phyloP scores from a whole-genome alignment of 2,329 filamentous ascomycete genomes.

The Plectosphaerella sp. region DNA sequence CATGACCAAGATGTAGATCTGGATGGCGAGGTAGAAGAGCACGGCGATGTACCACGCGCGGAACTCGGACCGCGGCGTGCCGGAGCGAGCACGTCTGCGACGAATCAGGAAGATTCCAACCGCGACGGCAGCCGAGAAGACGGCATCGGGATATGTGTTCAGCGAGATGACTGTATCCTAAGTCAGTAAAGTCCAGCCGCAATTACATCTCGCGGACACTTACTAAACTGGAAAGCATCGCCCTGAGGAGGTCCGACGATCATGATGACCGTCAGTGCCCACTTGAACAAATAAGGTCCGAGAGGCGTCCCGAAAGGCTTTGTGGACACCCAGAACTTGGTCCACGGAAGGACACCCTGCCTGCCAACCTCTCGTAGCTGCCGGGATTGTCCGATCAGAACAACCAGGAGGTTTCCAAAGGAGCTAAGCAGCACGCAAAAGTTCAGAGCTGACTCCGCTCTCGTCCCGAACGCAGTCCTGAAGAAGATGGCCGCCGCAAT shows the following conservation, averaged over 20 bases:
- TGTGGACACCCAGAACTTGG: slow-evolving; percentile 57
- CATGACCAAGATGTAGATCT: slow-evolving; percentile 61
- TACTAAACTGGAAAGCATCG: slow-evolving; percentile 59
- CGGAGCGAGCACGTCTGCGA: slow-evolving; percentile 44
- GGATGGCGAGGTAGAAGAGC: slow-evolving; percentile 54
- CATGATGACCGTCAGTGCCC: slow-evolving; percentile 52
- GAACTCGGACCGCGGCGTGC: slow-evolving; percentile 46
- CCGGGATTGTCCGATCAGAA: slow-evolving; percentile 49
- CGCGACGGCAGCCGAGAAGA: slow-evolving; percentile 54
- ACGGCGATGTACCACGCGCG: slow-evolving; percentile 54
- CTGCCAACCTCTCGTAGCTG: slow-evolving; percentile 56
- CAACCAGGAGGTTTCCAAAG: slow-evolving; percentile 54
- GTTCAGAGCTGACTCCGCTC: slow-evolving; percentile 47
- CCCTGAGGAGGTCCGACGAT: slow-evolving; percentile 56
- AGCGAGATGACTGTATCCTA: slow-evolving; percentile 56
- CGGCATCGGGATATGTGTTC: slow-evolving; percentile 49
- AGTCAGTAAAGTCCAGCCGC: not conserved
- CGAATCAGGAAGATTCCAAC: slow-evolving; percentile 56
- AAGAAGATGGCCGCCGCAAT: slow-evolving; percentile 56
- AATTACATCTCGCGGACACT: slow-evolving; percentile 4
- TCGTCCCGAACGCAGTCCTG: slow-evolving; percentile 47
- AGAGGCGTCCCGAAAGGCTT: slow-evolving; percentile 59
- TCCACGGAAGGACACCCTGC: slow-evolving; percentile 56
- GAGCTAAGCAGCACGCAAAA: slow-evolving; percentile 52
- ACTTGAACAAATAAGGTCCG: slow-evolving; percentile 54